A percentile compares a stretch with the other conserved stretches of the same genome.
phyloP scores from a whole-genome alignment of 768 basidiomycete species.

The Mycena filopes region DNA sequence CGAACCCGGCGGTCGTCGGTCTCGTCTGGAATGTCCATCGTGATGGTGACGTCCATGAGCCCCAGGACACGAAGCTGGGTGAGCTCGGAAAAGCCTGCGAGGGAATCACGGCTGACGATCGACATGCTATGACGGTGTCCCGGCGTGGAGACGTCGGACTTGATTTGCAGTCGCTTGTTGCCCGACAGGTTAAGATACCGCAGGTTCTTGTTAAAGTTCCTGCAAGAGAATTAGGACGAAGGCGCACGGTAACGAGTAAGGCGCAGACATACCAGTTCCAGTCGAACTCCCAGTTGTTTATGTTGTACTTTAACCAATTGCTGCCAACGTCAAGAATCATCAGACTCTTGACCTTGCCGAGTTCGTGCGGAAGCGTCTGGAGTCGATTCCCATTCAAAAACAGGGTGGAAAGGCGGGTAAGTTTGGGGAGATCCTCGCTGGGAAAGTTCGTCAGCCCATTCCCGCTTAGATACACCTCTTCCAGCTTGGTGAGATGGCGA shows the following conservation, averaged over 20 bases:
- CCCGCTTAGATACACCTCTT: conserved; percentile 94
- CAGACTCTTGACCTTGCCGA: conserved; percentile 84
- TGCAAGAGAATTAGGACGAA: conserved; percentile 43
- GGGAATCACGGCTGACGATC: conserved; percentile 46
- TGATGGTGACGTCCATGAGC: conserved; percentile 96
- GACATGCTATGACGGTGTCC: conserved; percentile 44
- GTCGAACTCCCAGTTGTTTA: conserved; percentile 98
- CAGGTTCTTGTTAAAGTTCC: conserved; percentile 96
- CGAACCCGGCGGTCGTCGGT: conserved; percentile 91
- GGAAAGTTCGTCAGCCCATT: conserved; percentile 92
- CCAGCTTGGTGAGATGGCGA: conserved; percentile 71
- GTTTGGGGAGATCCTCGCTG: conserved; percentile 83
- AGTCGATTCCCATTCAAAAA: conserved; percentile 95
- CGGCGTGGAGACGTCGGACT: conserved; percentile 65
- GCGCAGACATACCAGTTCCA: conserved; percentile 89
- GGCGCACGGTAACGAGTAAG: not conserved
- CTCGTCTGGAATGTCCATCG: conserved; percentile 82
- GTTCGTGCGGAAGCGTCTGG: conserved; percentile 90
- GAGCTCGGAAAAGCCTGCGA: conserved; percentile 91
- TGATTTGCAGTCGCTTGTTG: conserved; percentile 96
- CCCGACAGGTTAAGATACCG: conserved; percentile 97
- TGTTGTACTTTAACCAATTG: conserved; percentile 95
- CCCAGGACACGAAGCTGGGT: conserved; percentile 88
- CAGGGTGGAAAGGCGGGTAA: conserved; percentile 76
- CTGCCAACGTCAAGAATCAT: conserved; percentile 91